Conservation (phyloP, 352 stramenopile genomes). For the Phytophthora cactorum region DNA sequence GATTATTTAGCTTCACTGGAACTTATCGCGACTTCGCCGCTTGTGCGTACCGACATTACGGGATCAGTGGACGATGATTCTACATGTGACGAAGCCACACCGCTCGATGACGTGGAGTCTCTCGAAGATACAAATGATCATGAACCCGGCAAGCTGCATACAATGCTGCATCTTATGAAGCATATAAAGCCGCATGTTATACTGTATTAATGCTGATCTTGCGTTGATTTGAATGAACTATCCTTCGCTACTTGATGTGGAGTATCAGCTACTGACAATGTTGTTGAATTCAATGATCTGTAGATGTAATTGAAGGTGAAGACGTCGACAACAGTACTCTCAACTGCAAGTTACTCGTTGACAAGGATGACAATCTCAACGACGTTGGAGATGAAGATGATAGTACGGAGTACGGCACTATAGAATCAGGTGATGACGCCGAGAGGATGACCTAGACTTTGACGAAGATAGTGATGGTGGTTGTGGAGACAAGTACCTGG, state of each 20-base stretch:
- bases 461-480: conserved; percentile 6
- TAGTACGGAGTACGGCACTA: neutral
- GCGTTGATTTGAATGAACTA: neutral
- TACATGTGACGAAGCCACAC: too few species aligned
- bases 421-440: conserved; percentile 21
- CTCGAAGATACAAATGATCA: neutral
- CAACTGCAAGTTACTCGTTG: conserved; percentile 4
- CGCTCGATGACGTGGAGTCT: too few species aligned
- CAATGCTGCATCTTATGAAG: conserved; percentile 13
- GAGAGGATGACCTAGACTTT: conserved; percentile 12
- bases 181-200: conserved; percentile 13
- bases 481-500: neutral
- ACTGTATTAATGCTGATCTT: conserved; percentile 10
- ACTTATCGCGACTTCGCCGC: neutral
- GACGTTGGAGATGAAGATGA: neutral
- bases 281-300: too few species aligned
- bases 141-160: conserved; percentile 4
- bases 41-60: neutral
- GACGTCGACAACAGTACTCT: neutral
- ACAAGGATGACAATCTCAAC: conserved; percentile 12
- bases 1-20: too few species aligned
- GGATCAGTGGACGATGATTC: neutral
- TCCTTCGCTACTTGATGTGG: too few species aligned
- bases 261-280: too few species aligned
- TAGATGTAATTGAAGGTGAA: neutral